These are phyloP conservation scores for Monilinia fructigena DNA, from an alignment of 2,329 filamentous ascomycete genomes.

Conservation along the genomic window DNA sequence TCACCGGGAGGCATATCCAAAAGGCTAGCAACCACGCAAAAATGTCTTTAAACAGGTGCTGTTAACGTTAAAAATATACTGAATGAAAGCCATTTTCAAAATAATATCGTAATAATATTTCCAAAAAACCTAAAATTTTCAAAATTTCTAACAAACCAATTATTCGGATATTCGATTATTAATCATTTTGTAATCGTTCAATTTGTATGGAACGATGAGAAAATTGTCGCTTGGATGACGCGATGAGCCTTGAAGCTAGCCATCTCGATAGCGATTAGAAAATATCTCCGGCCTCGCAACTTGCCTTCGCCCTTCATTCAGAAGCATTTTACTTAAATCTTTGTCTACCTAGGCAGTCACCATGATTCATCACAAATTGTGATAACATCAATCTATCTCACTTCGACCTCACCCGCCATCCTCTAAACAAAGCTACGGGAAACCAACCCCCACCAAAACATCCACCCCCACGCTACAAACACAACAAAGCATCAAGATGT, in stretches of 20 bases:
- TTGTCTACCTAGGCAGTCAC: not conserved
- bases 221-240: conserved; percentile 21
- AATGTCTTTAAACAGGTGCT: not conserved
- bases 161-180: conserved; percentile 17
- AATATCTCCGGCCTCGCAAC: conserved; percentile 16
- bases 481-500: conserved; percentile 54
- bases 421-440: not conserved
- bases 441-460: conserved; percentile 19
- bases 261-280: conserved; percentile 23
- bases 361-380: too few relatives aligned
- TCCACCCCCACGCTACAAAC: conserved; percentile 13
- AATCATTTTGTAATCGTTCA: conserved; percentile 15
- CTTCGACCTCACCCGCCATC: not conserved
- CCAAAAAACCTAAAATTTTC: too few relatives aligned
- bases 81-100: not conserved
- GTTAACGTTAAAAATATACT: not conserved
- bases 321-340: not conserved
- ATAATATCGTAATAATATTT: not conserved
- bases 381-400: not conserved
- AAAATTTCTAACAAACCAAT: not conserved
- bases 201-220: conserved; percentile 13
- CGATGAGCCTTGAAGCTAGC: conserved; percentile 16
- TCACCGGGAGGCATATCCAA: too few relatives aligned
- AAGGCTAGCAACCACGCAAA: not conserved
- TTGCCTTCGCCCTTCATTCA: not conserved